phyloP scores from a whole-genome alignment of 495 filamentous ascomycete genomes.

The Delitschia confertaspora region DNA sequence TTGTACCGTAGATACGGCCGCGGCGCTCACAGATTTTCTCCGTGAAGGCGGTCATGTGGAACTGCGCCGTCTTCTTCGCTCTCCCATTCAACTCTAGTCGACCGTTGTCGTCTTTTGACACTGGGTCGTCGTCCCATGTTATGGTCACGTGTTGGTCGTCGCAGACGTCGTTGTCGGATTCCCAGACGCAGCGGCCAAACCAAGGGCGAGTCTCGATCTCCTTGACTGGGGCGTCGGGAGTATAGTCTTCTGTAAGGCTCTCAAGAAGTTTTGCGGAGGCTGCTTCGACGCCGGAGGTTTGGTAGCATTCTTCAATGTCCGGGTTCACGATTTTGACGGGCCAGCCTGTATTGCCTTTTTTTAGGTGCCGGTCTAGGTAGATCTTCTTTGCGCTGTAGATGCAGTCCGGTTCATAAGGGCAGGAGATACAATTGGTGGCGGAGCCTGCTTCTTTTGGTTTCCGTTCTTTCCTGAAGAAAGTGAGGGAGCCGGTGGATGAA shows the following conservation, averaged over 20 bases:
- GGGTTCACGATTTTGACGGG: constrained; percentile 80
- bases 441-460: constrained; percentile 66
- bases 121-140: constrained; percentile 64
- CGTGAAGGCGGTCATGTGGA: constrained; percentile 92
- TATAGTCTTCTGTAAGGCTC: constrained; percentile 61
- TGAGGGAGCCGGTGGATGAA: constrained; percentile 59
- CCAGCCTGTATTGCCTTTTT: constrained; percentile 58
- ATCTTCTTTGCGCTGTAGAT: constrained; percentile 75
- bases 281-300: constrained; percentile 31
- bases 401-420: constrained; percentile 62
- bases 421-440: constrained; percentile 84
- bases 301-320: constrained; percentile 70
- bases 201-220: constrained; percentile 58
- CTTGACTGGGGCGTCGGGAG: constrained; percentile 38
- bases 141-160: constrained; percentile 87
- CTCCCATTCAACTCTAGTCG: constrained; percentile 34
- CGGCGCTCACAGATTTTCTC: constrained; percentile 77
- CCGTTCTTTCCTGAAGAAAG: constrained; percentile 60
- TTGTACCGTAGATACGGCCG: constrained; percentile 72
- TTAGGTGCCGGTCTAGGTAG: constrained; percentile 55
- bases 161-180: constrained; percentile 81
- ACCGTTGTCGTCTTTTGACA: constrained; percentile 20
- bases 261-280: constrained; percentile 42
- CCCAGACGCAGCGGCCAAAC: constrained; percentile 93
- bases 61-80: constrained; percentile 71